Evolutionary conservation across 2,329 filamentous ascomycete genomes (phyloP), one percentile per base, ranked within the genome.

Genomic region (Fusarium nisikadoi): DNA sequence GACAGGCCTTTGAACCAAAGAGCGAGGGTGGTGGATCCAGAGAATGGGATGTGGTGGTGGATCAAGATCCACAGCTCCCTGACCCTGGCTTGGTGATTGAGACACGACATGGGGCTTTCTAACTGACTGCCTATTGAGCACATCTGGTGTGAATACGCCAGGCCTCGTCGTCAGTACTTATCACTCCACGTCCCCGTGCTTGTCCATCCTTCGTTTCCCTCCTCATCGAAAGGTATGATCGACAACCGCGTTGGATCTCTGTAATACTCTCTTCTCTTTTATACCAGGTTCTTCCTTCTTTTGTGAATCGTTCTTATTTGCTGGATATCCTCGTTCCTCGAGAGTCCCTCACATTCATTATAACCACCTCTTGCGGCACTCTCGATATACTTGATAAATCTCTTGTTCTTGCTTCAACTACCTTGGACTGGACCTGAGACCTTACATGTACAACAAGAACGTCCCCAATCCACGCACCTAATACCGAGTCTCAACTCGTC

Each of bases 261-360:
- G 80, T 85, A 81, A 83, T 84, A 79, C 80, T 83, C 70, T 82
- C 65, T 82, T 83, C 80, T 81, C 81, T 82, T 83, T 82, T 80
- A 83, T 84, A 82, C 81, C 81, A 81, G 83, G 82, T 84, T 85
- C 84, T 84, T 85, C 80, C 82, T 84, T 85, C 81, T 83, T 85
- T 84, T 81, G 78, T 82, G 81, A 81, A 81, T 85, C 80, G 81
- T 76, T 79, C 75, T 76, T 77, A 78, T 77, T 80, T 81, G 80
- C 83, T 80, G 84, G 83, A 83, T 81, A 78, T 77, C 76, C 79
- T 81, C 77, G 71, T 73, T 72, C 72, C 36, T 75, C 66, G 78
- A 81, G 79, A 79, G 76, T 80, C 80, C 80, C 80, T 81, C 84
- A 81, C 85, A 80, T 86, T 87, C 75, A 71, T 77, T 76, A 68